Evolutionary conservation across 495 filamentous ascomycete species (phyloP).

Genomic region (Penicillium verhagenii): DNA sequence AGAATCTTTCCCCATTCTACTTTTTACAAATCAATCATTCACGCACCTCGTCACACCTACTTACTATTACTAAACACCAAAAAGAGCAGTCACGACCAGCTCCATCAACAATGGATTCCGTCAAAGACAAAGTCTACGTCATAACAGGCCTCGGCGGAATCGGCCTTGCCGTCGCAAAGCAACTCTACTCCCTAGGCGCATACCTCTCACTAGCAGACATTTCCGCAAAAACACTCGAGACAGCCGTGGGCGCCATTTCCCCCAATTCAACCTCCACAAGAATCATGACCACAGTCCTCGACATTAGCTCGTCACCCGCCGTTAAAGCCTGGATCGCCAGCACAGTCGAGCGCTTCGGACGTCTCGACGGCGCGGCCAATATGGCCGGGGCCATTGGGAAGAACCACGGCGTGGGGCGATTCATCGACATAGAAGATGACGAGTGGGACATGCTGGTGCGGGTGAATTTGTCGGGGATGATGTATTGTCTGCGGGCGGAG

Average conservation of each 20-base stretch:
- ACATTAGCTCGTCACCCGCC: slow-evolving; percentile 36
- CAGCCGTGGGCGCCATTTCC: slow-evolving; percentile 15
- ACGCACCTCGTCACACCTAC: no score
- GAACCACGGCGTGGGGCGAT: slow-evolving; percentile 25
- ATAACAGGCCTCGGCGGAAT: slow-evolving; percentile 58
- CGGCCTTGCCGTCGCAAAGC: slow-evolving; percentile 54
- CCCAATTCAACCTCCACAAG: not conserved
- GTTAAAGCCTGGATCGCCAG: slow-evolving; percentile 49
- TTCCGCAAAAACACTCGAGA: slow-evolving; percentile 33
- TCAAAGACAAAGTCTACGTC: slow-evolving; percentile 49
- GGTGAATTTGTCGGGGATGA: slow-evolving; percentile 56
- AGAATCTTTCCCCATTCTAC: no score
- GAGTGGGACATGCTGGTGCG: slow-evolving; percentile 55
- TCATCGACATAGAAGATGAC: slow-evolving; percentile 43
- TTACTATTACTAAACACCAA: no score
- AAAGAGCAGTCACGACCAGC: no score
- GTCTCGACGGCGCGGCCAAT: slow-evolving; percentile 58
- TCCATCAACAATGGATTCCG: slow-evolving; percentile 23
- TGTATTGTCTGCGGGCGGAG: slow-evolving; percentile 57
- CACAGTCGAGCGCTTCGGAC: slow-evolving; percentile 43
- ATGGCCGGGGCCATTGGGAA: slow-evolving; percentile 52
- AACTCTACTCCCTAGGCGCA: slow-evolving; percentile 48
- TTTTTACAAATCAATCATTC: no score
- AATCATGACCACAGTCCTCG: slow-evolving; percentile 34
- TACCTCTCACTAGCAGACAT: slow-evolving; percentile 54